Conservation (phyloP, 805 yeast species). For the Kazachstania viticola region DNA sequence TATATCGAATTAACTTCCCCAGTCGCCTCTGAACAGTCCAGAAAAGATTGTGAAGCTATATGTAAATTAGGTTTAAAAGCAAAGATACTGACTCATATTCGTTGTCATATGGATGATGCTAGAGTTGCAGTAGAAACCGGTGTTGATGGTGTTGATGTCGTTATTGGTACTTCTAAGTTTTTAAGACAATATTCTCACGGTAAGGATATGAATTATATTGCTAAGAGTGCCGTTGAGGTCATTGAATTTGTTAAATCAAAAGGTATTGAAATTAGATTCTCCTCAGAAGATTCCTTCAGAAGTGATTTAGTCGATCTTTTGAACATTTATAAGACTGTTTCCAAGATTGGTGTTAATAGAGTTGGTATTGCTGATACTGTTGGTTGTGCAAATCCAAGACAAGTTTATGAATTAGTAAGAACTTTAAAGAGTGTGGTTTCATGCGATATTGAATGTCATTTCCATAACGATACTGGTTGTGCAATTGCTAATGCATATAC, state of each 20-base stretch:
- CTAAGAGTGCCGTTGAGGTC: slow-evolving; percentile 91
- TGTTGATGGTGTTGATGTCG: slow-evolving; percentile 98
- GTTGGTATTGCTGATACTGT: slow-evolving; percentile 99
- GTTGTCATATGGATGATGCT: slow-evolving; percentile 99
- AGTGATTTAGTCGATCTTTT: slow-evolving; percentile 90
- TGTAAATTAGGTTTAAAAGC: slow-evolving; percentile 97
- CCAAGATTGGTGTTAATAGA: slow-evolving; percentile 94
- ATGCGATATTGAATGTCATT: slow-evolving; percentile 97
- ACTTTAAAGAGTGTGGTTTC: slow-evolving; percentile 87
- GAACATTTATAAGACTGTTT: slow-evolving; percentile 92
- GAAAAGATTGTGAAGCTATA: slow-evolving; percentile 92
- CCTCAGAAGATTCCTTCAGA: slow-evolving; percentile 95
- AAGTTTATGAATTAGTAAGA: slow-evolving; percentile 90
- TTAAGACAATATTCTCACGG: slow-evolving; percentile 93
- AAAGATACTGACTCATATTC: slow-evolving; percentile 88
- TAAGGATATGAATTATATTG: slow-evolving; percentile 95
- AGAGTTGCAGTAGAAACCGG: slow-evolving; percentile 95
- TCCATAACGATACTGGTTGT: slow-evolving; percentile 98
- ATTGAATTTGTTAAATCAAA: slow-evolving; percentile 94
- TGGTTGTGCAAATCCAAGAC: slow-evolving; percentile 98
- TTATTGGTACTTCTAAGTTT: slow-evolving; percentile 93
- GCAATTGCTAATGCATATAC: slow-evolving; percentile 98
- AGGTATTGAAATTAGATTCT: slow-evolving; percentile 92
- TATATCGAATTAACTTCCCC: slow-evolving; percentile 98
- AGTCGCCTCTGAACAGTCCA: slow-evolving; percentile 90